phyloP scores from a whole-genome alignment of 129 eudicot genomes.

The Calendula officinalis region DNA sequence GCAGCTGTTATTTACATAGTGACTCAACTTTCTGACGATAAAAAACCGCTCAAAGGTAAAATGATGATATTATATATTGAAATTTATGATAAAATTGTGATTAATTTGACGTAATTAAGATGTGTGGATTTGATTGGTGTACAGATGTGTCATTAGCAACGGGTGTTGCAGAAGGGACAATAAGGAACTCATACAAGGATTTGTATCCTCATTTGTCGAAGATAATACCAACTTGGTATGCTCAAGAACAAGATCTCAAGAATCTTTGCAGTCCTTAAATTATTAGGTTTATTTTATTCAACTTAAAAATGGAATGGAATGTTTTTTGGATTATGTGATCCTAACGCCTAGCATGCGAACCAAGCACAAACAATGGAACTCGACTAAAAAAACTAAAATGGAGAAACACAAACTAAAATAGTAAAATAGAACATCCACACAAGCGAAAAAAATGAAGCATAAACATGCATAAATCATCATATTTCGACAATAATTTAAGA shows the following conservation, averaged over 20 bases:
- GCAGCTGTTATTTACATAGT: conserved; percentile 71
- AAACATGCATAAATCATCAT: no score
- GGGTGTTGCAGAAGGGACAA: conserved; percentile 71
- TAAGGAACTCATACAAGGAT: conserved; percentile 64
- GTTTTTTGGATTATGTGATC: not conserved
- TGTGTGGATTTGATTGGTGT: not conserved
- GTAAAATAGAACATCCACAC: no score
- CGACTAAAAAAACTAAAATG: no score
- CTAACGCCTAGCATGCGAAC: not conserved
- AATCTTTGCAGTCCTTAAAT: conserved; percentile 40
- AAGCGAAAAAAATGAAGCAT: no score
- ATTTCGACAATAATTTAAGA: no score
- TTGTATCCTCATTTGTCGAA: conserved; percentile 54
- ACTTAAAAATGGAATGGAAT: not conserved
- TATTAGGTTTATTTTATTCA: not conserved
- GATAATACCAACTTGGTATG: conserved; percentile 70
- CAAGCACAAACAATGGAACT: not conserved
- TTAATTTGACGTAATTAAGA: not conserved
- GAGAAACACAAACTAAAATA: no score
- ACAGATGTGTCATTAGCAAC: conserved; percentile 67
- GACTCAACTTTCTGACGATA: conserved; percentile 60
- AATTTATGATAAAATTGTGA: not conserved
- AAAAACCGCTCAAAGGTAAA: conserved; percentile 60
- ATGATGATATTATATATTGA: not conserved
- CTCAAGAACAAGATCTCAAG: conserved; percentile 61